Conservation (phyloP, 768 basidiomycete species). For the Vararia minispora region DNA sequence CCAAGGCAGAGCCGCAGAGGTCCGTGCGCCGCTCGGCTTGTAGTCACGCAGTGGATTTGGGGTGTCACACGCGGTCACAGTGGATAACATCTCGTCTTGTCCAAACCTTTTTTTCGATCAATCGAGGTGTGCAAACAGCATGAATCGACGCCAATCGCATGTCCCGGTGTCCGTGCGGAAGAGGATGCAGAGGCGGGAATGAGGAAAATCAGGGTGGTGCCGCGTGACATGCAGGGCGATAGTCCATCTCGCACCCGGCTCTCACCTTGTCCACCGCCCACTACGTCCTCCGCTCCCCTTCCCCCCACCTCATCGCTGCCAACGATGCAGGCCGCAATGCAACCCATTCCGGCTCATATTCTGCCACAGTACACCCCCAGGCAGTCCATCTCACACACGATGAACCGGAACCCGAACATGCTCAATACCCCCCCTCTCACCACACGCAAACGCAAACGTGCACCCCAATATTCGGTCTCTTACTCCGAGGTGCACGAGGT, state of each 20-base stretch:
- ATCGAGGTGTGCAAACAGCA: too few species aligned
- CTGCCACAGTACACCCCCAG: conserved; percentile 56
- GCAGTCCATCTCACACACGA: conserved; percentile 34
- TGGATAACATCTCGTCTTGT: too few species aligned
- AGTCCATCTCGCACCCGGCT: conserved; percentile 2
- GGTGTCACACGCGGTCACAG: too few species aligned
- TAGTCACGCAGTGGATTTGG: too few species aligned
- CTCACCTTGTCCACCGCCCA: conserved; percentile 11
- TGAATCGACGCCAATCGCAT: too few species aligned
- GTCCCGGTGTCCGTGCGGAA: too few species aligned
- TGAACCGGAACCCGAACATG: conserved; percentile 34
- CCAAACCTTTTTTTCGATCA: too few species aligned
- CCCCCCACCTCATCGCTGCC: conserved; percentile 37
- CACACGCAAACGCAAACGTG: conserved; percentile 75
- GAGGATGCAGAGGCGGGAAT: too few species aligned
- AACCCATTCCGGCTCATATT: conserved; percentile 49
- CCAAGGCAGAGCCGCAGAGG: too few species aligned
- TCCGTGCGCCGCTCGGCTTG: too few species aligned
- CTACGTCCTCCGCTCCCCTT: conserved; percentile 29
- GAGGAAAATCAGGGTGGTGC: too few species aligned
- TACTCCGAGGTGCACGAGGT: conserved; percentile 86
- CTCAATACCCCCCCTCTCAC: conserved; percentile 63
- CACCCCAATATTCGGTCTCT: conserved; percentile 70
- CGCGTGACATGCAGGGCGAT: too few species aligned
- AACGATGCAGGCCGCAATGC: conserved; percentile 67